Percentiles rank a stretch among this genome's conserved stretches.
Conservation (phyloP, 345 rosid genomes). For the Arabidopsis arenosa region DNA sequence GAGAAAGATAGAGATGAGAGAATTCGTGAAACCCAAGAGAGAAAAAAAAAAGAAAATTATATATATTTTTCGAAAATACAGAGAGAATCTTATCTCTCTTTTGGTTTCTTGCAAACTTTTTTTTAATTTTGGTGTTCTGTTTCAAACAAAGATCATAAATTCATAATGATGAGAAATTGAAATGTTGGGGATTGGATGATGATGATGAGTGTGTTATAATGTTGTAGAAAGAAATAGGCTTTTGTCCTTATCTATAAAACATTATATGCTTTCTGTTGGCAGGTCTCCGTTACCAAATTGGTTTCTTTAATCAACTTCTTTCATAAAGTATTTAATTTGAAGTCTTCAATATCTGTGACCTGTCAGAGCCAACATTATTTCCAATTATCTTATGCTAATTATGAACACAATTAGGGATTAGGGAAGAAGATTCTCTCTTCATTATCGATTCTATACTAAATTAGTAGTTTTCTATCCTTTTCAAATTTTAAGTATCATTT, state of each 20-base stretch:
- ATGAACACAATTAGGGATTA: not conserved
- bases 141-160: too few species aligned
- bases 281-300: constrained; percentile 38
- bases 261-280: constrained; percentile 34
- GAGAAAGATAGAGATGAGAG: constrained; percentile 17
- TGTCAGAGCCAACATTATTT: constrained; percentile 35
- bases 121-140: constrained; percentile 28
- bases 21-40: constrained; percentile 25
- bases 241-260: constrained; percentile 40
- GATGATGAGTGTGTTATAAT: constrained; percentile 17
- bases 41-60: not conserved
- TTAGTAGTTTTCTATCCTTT: not conserved
- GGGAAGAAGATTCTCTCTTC: not conserved
- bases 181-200: constrained; percentile 27
- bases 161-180: constrained; percentile 6
- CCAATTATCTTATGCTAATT: constrained; percentile 19
- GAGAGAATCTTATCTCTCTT: constrained; percentile 20
- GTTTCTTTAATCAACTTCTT: not conserved
- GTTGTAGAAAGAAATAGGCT: constrained; percentile 20
- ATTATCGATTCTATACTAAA: not conserved
- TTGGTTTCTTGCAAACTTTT: not conserved
- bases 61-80: not conserved
- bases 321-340: not conserved
- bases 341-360: constrained; percentile 37
- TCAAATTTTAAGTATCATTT: not conserved